Evolutionary conservation across 2,329 filamentous ascomycete species (phyloP), one percentile per base, ranked within the genome.

Genomic region (Stemphylium lycopersici): DNA sequence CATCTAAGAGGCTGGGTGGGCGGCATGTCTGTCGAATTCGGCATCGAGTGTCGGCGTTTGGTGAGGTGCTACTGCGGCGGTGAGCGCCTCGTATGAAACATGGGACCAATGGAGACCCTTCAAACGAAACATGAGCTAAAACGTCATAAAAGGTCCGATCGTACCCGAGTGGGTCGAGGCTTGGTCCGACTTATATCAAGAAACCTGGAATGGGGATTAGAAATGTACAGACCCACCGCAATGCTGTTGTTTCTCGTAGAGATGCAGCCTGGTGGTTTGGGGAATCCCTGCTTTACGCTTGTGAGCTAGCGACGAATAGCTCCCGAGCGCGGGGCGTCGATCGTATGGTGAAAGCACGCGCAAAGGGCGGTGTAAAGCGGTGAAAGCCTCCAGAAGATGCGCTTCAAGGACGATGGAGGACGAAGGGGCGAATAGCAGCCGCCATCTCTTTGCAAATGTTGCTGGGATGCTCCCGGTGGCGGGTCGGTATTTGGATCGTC

Each of bases 331-430:
- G 29, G 38, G 52, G 55, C 42, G 47, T 44, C 38, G 50, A 45
- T 49, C 51, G 45, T 55, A 31, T 46, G 15, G 55, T 31, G 46
- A 43, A 47, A 41, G 37, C 32, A 36, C 8, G 37, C 32, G 40
- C 40, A 54, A 62, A 59, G 44, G 48, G 58, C 58, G 59, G 61
- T 65, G 62, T 59, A 59, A 53, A 33, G 61, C 62, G 61, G 62
- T 65, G 64, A 59, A 61, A 55, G 52, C 43, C 44, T 55, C n/a
- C 24, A 16, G 24, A 15, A 38, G 6, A 26, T 51, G 36, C 36
- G 26, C 24, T 37, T 15, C 7, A 47, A 15, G 31, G 42, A 46
- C 43, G 31, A 46, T 48, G 37, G 39, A 26, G 43, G 40, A 20
- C 13, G 44, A 38, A 37, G 18, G 18, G 37, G 31, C 36, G 34